Evolutionary conservation across 192 early-diverging fungal species (phyloP), one percentile per base, ranked within the genome.

Genomic region (Thoreauomyces humboldtii): DNA sequence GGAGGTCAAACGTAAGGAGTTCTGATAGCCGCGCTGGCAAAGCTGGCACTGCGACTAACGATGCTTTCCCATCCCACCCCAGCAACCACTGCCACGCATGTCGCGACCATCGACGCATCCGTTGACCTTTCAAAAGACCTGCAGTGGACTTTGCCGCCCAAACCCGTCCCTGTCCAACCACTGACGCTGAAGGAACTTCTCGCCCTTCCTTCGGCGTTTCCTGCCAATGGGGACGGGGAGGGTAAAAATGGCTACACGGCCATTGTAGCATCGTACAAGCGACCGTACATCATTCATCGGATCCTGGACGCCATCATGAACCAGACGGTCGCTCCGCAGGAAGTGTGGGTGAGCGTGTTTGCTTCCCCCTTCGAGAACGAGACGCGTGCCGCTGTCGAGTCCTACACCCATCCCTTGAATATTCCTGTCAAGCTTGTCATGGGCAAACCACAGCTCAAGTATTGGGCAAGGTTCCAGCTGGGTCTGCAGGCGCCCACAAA

Each of bases 271-370:
- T 17, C 17, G 17, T 44, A 44, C 42, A 44, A 44, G 17, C 42
- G 42, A 17, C 17, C 21, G 42, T 17, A 44, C 17, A 21, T 44
- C n/a, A 60, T 60, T 21, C 38, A 31, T 35, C n/a, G 59, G 17
- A 41, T 60, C 17, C 22, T 60, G 19, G 59, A 43, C n/a, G 33
- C 59, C 0, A 17, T 52, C 32, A 6, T 53, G 12, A 60, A 60
- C 41, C 59, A 60, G 46, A 45, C 59, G 32, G 28, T 60, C 46
- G 33, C 59, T 6, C 59, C 59, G 46, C 38, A 41, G 12, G 45
- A 60, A 60, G 22, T 60, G n/a, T 60, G 59, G 59, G 41, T 60
- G 31, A 60, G 33, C 50, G 59, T 47, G 9, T 60, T 60, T 43
- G 38, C 59, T 14, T 55, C 59, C 17, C 33, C 33, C 15, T 60